Evolutionary conservation across 2,329 filamentous ascomycete species (phyloP).

Genomic region (Fusarium tricinctum): DNA sequence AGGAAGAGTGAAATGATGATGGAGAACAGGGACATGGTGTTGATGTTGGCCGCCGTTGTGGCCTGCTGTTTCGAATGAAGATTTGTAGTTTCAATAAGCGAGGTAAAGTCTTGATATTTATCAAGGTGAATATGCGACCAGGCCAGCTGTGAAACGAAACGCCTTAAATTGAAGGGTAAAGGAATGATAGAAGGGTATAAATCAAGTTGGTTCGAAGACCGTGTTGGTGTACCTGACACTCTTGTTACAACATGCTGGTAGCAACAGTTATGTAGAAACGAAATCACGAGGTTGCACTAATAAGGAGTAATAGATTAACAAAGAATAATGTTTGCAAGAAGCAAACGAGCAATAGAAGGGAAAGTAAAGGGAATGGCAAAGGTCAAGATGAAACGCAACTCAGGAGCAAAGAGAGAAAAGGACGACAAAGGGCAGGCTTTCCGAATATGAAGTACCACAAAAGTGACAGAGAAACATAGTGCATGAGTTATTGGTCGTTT

Average conservation of each 20-base stretch:
- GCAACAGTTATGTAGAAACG: neutral
- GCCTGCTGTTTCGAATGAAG: constrained; percentile 18
- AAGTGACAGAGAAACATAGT: neutral
- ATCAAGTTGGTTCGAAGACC: neutral
- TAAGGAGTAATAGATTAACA: neutral
- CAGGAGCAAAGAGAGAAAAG: constrained; percentile 13
- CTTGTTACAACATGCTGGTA: constrained; percentile 23
- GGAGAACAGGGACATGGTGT: constrained; percentile 22
- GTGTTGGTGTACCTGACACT: constrained; percentile 33
- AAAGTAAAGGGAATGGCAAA: constrained; percentile 3
- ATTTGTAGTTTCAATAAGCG: constrained; percentile 19
- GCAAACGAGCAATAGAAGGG: constrained; percentile 18
- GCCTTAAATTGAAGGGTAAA: constrained; percentile 11
- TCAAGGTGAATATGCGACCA: constrained; percentile 28
- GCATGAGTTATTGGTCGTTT: neutral
- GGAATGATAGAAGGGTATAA: constrained; percentile 5
- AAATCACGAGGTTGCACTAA: constrained; percentile 5
- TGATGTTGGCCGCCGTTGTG: neutral
- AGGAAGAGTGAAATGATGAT: constrained; percentile 19
- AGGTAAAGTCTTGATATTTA: neutral
- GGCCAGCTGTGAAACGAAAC: constrained; percentile 45
- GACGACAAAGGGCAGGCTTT: constrained; percentile 6
- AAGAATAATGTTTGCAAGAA: constrained; percentile 8
- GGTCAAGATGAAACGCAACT: constrained; percentile 20
- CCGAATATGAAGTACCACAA: constrained; percentile 24